Conservation (phyloP, 2,329 filamentous ascomycete species). For the Thielaviopsis euricoi region DNA sequence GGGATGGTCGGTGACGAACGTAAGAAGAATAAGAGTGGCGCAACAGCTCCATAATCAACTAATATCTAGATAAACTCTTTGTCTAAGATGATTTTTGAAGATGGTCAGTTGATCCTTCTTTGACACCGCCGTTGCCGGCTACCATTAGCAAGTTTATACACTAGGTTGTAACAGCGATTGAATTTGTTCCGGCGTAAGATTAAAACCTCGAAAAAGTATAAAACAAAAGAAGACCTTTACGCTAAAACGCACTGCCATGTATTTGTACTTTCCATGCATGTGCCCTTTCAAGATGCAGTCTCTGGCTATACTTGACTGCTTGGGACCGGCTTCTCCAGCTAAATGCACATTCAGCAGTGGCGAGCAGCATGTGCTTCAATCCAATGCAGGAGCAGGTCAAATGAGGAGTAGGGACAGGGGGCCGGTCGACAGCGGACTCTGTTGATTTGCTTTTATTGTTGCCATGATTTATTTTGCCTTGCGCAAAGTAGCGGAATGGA, state of each 20-base stretch:
- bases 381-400: background rate
- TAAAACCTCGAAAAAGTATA: too few relatives aligned
- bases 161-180: background rate
- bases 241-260: background rate
- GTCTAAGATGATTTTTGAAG: too few relatives aligned
- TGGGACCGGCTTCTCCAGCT: background rate
- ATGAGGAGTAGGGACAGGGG: background rate
- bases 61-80: too few relatives aligned
- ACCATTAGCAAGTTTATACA: too few relatives aligned
- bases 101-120: too few relatives aligned
- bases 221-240: background rate
- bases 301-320: background rate
- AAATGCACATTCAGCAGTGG: background rate
- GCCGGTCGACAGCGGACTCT: background rate
- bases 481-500: background rate
- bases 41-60: too few relatives aligned
- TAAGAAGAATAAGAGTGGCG: too few relatives aligned
- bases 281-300: background rate
- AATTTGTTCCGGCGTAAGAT: too few relatives aligned
- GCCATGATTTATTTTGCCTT: background rate
- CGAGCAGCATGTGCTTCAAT: background rate
- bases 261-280: background rate
- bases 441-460: background rate
- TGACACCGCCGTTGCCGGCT: too few relatives aligned
- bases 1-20: too few relatives aligned